These are phyloP conservation scores for Candida boidinii DNA, from an alignment of 805 yeast species.

Conservation along the genomic window DNA sequence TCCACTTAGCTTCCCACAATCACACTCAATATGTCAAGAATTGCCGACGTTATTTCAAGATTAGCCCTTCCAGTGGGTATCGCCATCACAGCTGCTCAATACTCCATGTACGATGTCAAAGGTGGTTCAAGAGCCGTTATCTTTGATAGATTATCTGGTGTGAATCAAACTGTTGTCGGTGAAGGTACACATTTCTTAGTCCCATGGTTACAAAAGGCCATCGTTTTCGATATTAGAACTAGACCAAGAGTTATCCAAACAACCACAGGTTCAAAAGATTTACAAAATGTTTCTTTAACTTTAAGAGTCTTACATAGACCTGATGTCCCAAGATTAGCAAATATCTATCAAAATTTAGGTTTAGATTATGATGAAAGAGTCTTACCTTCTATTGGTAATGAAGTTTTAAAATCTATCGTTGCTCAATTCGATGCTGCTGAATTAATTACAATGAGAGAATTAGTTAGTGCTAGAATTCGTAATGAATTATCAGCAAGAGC, in stretches of 20 bases:
- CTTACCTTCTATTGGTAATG: constrained; percentile 87
- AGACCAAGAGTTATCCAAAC: constrained; percentile 90
- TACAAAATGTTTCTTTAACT: constrained; percentile 91
- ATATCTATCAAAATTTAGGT: constrained; percentile 85
- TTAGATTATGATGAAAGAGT: constrained; percentile 93
- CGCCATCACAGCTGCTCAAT: constrained; percentile 63
- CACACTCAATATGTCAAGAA: constrained; percentile 31
- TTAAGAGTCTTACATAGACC: constrained; percentile 92
- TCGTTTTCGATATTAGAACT: constrained; percentile 89
- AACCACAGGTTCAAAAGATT: constrained; percentile 93
- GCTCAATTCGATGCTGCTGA: constrained; percentile 97
- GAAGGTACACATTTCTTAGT: constrained; percentile 95
- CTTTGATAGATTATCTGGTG: constrained; percentile 87
- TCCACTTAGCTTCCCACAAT: too few species aligned
- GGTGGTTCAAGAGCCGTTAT: constrained; percentile 96
- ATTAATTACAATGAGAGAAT: constrained; percentile 93
- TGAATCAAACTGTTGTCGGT: constrained; percentile 79
- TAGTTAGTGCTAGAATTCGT: constrained; percentile 82
- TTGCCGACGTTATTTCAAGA: constrained; percentile 31
- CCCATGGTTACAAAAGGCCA: constrained; percentile 94
- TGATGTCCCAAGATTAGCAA: constrained; percentile 73
- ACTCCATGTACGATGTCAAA: constrained; percentile 86
- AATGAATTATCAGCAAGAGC: constrained; percentile 81
- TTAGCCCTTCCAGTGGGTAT: constrained; percentile 68
- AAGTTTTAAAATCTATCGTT: constrained; percentile 79